Percentiles rank a stretch among this genome's conserved stretches.
These are phyloP conservation scores for Gracilaria domingensis DNA, from an alignment of 23 red algal genomes.

Conservation along the genomic window DNA sequence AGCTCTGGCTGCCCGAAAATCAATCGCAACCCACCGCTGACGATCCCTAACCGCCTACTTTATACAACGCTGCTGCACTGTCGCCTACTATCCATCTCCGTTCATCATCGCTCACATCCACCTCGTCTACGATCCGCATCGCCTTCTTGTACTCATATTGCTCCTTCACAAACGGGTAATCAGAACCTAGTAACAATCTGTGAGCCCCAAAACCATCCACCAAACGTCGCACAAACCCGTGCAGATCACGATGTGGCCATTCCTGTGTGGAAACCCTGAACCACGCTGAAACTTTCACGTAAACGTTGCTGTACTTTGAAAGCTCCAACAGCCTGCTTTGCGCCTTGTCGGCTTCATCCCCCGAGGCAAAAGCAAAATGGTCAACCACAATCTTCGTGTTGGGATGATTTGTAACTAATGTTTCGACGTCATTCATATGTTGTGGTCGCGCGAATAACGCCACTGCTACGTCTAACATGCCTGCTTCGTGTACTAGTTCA, in stretches of 20 bases:
- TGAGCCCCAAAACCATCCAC: constrained; percentile 12
- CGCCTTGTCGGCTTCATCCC: neutral
- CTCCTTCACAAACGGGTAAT: constrained; percentile 52
- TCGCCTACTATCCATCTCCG: constrained; percentile 2
- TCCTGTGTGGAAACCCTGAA: constrained; percentile 15
- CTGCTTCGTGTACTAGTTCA: neutral
- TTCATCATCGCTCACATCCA: neutral
- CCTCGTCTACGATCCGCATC: neutral
- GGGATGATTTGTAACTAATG: neutral
- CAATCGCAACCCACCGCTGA: neutral
- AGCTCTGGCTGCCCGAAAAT: constrained; percentile 37
- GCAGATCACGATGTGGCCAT: constrained; percentile 26
- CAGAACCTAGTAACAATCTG: constrained; percentile 37
- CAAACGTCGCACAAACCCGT: neutral
- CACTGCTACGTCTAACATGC: constrained; percentile 25
- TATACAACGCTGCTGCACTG: neutral
- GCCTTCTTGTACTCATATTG: constrained; percentile 17
- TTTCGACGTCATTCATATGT: neutral
- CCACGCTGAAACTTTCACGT: constrained; percentile 46
- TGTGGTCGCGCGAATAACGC: constrained; percentile 16
- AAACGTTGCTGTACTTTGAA: neutral
- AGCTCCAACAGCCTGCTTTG: constrained; percentile 9
- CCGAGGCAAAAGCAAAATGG: constrained; percentile 16
- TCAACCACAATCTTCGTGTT: constrained; percentile 10
- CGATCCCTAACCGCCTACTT: neutral